Base-by-base conservation (phyloP, 108 stramenopile species). In the Cyclotella cryptica region DNA sequence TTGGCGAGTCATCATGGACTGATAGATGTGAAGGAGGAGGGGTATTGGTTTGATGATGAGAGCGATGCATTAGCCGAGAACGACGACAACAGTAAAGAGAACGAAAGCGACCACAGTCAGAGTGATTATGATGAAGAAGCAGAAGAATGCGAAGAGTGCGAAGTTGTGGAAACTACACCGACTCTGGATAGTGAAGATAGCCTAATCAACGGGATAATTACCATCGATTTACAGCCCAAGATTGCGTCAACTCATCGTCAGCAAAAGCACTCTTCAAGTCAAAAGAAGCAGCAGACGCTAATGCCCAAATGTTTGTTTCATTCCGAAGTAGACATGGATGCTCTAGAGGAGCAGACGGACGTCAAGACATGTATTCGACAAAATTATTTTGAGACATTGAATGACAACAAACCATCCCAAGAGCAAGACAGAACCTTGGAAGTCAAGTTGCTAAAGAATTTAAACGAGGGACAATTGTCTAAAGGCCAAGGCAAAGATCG, bases 1-100 rank as follows among this genome's bases (percentile, higher is more conserved):
- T 45, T 65, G 24, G 43, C 21, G 44, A 65, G 64, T 26, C 22
- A 65, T 65, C 64, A 65, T 27, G 64, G 64, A 65, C 26, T 65
- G 19, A 5, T 45, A 22, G 64, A 65, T 43, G 64, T 44, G 0
- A 43, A 65, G 64, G 64, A 65, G 0, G 64, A 65, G n/a, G 43
- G 22, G 8, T 65, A 65, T 45, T 65, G 64, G 64, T 65, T 65
- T 45, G 64, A 43, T 62, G 40, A 42, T 17, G 61, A 62, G 9
- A 19, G 8, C 15, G 61, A 62, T 1, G 14, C 8, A 51, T 8
- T 3, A 8, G 49, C 3, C n/a, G 49, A 51, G 17, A 19, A 35
- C 17, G 18, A 19, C 5, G 19, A 40, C 3, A 12, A 62, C 35
- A 30, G 39, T 15, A 1, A 62, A 3, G 39, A 30, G 15, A 62